These are phyloP conservation scores for Dioscorea dumetorum DNA, from an alignment of 106 monocot genomes.

Conservation along the genomic window DNA sequence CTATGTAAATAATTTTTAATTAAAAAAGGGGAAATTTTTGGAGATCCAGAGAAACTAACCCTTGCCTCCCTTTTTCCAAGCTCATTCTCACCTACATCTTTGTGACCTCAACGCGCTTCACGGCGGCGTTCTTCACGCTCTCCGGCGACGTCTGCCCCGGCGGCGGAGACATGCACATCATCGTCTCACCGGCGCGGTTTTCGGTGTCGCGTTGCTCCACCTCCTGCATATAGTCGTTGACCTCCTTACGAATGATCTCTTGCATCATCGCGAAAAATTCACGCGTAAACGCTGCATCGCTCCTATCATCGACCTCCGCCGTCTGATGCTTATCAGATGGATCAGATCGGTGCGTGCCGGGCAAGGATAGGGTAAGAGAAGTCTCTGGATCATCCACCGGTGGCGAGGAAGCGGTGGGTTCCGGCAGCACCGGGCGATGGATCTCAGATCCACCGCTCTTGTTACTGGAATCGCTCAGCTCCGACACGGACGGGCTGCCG, in stretches of 20 bases:
- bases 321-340: background rate
- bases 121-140: constrained; percentile 14
- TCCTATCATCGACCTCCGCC: background rate
- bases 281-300: background rate
- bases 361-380: constrained; percentile 38
- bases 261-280: constrained; percentile 26
- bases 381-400: constrained; percentile 37
- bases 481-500: constrained; percentile 27
- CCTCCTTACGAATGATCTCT: constrained; percentile 30
- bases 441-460: constrained; percentile 9
- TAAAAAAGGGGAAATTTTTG: too few species aligned
- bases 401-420: background rate
- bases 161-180: background rate
- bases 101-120: constrained; percentile 13
- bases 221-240: constrained; percentile 17
- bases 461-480: constrained; percentile 29
- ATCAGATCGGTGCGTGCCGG: constrained; percentile 11
- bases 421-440: constrained; percentile 26
- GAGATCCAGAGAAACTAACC: too few species aligned
- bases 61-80: background rate
- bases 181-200: too few species aligned
- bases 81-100: constrained; percentile 9
- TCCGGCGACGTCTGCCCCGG: background rate
- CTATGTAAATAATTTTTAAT: too few species aligned
- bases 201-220: constrained; percentile 7